These are phyloP conservation scores for Crithidia expoeki DNA, from an alignment of 208 protist species.

Conservation along the genomic window DNA sequence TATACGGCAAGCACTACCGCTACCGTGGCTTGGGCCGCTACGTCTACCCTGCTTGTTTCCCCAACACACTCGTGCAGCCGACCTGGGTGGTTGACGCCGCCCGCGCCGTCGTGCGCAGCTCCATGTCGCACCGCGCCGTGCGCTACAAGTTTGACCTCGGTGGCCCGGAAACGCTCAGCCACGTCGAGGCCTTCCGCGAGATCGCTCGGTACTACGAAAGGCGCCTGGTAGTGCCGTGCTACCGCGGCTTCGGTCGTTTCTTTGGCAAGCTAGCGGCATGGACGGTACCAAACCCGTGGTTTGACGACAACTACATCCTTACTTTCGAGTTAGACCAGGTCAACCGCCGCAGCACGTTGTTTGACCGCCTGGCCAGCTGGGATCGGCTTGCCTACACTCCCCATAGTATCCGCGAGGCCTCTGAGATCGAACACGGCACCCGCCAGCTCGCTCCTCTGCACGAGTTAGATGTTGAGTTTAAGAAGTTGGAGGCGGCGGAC, in stretches of 20 bases:
- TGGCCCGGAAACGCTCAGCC: slow-evolving; percentile 84
- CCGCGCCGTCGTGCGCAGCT: slow-evolving; percentile 81
- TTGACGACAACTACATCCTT: slow-evolving; percentile 91
- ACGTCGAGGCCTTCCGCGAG: slow-evolving; percentile 85
- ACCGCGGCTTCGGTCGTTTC: slow-evolving; percentile 83
- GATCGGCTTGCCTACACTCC: slow-evolving; percentile 86
- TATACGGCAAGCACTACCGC: slow-evolving; percentile 90
- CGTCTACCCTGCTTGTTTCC: slow-evolving; percentile 89
- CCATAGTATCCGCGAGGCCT: slow-evolving; percentile 81
- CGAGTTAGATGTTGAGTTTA: slow-evolving; percentile 77
- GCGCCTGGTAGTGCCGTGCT: slow-evolving; percentile 84
- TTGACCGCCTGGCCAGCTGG: slow-evolving; percentile 89
- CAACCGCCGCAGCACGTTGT: slow-evolving; percentile 88
- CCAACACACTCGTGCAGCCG: slow-evolving; percentile 88
- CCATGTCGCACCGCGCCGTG: slow-evolving; percentile 82
- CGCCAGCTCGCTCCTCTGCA: slow-evolving; percentile 67
- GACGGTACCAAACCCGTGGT: slow-evolving; percentile 89
- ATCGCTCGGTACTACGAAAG: slow-evolving; percentile 72
- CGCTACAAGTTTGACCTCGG: slow-evolving; percentile 93
- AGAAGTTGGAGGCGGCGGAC: slow-evolving; percentile 76
- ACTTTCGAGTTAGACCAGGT: slow-evolving; percentile 92
- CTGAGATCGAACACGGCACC: slow-evolving; percentile 64
- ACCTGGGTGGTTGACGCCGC: slow-evolving; percentile 93
- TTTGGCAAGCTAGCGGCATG: slow-evolving; percentile 83
- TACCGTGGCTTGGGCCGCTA: slow-evolving; percentile 90